Conservation (phyloP, 2,329 filamentous ascomycete genomes). For the Cryphonectria naterciae region DNA sequence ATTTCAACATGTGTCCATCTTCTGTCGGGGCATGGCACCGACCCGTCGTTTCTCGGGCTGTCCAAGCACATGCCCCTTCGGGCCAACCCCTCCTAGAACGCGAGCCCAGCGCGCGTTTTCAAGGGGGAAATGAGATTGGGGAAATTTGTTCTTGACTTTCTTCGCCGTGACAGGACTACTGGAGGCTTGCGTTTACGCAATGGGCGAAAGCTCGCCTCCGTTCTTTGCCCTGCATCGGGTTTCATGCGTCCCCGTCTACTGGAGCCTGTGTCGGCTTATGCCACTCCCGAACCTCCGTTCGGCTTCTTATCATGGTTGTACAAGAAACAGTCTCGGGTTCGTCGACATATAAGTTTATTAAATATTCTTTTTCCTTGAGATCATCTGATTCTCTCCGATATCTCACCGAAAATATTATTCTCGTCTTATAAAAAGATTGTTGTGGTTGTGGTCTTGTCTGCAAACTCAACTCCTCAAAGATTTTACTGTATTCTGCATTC, state of each 20-base stretch:
- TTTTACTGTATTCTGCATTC: neutral
- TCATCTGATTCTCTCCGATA: neutral
- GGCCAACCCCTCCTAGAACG: neutral
- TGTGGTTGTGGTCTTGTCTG: neutral
- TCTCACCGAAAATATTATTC: neutral
- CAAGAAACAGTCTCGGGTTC: neutral
- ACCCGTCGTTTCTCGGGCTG: neutral
- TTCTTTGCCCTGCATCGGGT: slow-evolving; percentile 15
- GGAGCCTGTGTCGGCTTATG: slow-evolving; percentile 16
- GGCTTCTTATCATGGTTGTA: neutral
- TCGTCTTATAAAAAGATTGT: neutral
- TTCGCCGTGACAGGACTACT: neutral
- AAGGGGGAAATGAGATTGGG: slow-evolving; percentile 6
- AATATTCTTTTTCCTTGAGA: neutral
- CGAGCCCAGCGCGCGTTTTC: neutral
- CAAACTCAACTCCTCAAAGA: neutral
- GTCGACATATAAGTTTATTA: slow-evolving; percentile 7
- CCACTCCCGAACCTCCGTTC: slow-evolving; percentile 22
- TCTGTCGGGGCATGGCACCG: slow-evolving; percentile 1
- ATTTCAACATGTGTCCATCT: slow-evolving; percentile 2
- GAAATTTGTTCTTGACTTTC: neutral
- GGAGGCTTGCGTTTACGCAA: neutral
- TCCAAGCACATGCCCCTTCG: slow-evolving; percentile 17
- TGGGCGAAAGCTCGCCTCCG: neutral
- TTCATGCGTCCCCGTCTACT: slow-evolving; percentile 14